Base-by-base conservation (phyloP, 1,284 basidiomycete species). In the Naganishia sp. region DNA sequence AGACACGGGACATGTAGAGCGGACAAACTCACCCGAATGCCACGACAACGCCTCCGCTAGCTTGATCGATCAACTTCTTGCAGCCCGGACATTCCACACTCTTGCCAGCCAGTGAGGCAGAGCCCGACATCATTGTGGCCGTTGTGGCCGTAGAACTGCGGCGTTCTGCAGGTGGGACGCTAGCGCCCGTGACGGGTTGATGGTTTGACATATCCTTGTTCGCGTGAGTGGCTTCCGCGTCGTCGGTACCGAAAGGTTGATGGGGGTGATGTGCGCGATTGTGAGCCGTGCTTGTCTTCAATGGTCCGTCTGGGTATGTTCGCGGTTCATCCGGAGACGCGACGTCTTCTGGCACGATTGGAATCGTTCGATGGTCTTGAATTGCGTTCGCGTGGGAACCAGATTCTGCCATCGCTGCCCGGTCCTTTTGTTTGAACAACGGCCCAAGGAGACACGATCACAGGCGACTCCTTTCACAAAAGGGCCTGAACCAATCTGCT, bases 11-110 rank as follows among this genome's bases (percentile, higher is more conserved):
- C 11, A 28, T 18, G 54, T 39, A 36, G 10, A 44, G 18, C 50
- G 77, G 78, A 70, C 25, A 36, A 46, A 80, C 85, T 73, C 73
- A 93, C 90, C 92, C 92, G 77, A 94, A 94, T 49, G 92, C 90
- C 71, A 94, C 92, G 53, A 94, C 92, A 18, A 93, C 83, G 44
- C 91, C 92, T 61, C 90, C 92, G 70, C 86, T 84, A 72, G 92
- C 90, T 71, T 87, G 89, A 61, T 93, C 89, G 46, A 92, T 91
- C 1, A 89, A 86, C 64, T 83, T 82, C 74, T 87, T 88, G 82
- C 92, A 95, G 25, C 92, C 92, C 10, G 90, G 91, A 80, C 92
- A 94, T 50, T 55, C 61, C 7, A 65, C 69, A 39, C 65, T 61
- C 28, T 61, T 66, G 44, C 65, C 65, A 2, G 65, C 48, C 39